Conservation (phyloP, 1,139 yeast genomes). For the Lodderomyces pseudojiufengensis region DNA sequence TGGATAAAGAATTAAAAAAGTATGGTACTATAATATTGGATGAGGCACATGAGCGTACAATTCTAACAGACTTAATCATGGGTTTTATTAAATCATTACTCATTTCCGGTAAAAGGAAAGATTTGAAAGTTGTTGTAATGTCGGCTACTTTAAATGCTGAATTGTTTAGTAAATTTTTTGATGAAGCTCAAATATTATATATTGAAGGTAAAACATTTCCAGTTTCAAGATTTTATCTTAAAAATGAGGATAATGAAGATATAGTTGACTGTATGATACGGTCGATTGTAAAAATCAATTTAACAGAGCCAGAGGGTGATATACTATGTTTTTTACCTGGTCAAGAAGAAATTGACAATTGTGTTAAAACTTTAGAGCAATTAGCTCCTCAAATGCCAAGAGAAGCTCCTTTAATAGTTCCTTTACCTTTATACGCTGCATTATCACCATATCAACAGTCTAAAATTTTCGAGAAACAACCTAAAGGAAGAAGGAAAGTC, state of each 20-base stretch:
- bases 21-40: slow-evolving; percentile 84
- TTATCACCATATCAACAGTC: slow-evolving; percentile 82
- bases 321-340: slow-evolving; percentile 89
- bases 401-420: slow-evolving; percentile 71
- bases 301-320: slow-evolving; percentile 81
- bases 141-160: slow-evolving; percentile 97
- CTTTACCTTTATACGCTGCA: slow-evolving; percentile 90
- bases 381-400: slow-evolving; percentile 65
- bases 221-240: slow-evolving; percentile 67
- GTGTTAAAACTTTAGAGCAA: slow-evolving; percentile 58
- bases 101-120: slow-evolving; percentile 43
- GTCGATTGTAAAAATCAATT: slow-evolving; percentile 73
- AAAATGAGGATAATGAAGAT: slow-evolving; percentile 55
- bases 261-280: slow-evolving; percentile 76
- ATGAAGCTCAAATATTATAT: slow-evolving; percentile 71
- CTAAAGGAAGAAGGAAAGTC: slow-evolving; percentile 66
- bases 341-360: slow-evolving; percentile 93
- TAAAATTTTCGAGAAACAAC: slow-evolving; percentile 63
- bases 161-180: slow-evolving; percentile 72
- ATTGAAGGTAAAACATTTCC: slow-evolving; percentile 91
- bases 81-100: slow-evolving; percentile 79
- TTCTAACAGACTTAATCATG: slow-evolving; percentile 81
- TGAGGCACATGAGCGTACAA: slow-evolving; percentile 97
- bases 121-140: slow-evolving; percentile 67
- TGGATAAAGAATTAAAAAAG: slow-evolving; percentile 58